phyloP scores from a whole-genome alignment of 1,284 basidiomycete genomes.

The Leccinum variabile region DNA sequence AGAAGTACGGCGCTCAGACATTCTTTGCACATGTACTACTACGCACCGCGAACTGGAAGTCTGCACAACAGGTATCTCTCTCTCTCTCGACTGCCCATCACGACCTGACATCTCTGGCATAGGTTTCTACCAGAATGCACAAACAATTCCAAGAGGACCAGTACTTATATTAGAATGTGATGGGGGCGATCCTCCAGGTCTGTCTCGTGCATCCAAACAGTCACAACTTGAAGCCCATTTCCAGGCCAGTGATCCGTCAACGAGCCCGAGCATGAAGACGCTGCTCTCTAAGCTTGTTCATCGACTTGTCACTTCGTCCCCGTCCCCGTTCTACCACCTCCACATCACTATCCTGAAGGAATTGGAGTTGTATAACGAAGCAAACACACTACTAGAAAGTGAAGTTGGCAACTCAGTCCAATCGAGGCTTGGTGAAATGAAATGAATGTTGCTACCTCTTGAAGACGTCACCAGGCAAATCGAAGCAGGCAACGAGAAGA shows the following conservation, averaged over 20 bases:
- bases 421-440: too few species aligned
- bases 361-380: conserved; percentile 66
- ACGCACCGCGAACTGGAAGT: conserved; percentile 75
- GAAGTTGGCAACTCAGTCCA: too few species aligned
- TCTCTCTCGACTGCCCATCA: background rate
- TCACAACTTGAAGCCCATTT: conserved; percentile 8
- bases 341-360: conserved; percentile 48
- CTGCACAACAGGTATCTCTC: conserved; percentile 65
- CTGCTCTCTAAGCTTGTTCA: conserved; percentile 73
- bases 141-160: conserved; percentile 76
- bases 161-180: conserved; percentile 83
- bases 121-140: conserved; percentile 76
- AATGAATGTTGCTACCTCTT: too few species aligned
- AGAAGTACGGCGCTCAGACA: conserved; percentile 78
- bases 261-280: conserved; percentile 58
- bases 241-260: conserved; percentile 64
- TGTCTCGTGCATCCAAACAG: conserved; percentile 1
- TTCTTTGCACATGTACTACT: conserved; percentile 71
- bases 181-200: conserved; percentile 73
- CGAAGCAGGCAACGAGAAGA: too few species aligned
- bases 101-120: conserved; percentile 5
- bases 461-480: too few species aligned
- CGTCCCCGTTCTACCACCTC: conserved; percentile 64
- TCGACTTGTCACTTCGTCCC: conserved; percentile 59
- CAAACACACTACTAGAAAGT: conserved; percentile 61